Percentiles rank a stretch among this genome's conserved stretches.
Conservation (phyloP, 2,329 filamentous ascomycete species). For the Colletotrichum filicis region DNA sequence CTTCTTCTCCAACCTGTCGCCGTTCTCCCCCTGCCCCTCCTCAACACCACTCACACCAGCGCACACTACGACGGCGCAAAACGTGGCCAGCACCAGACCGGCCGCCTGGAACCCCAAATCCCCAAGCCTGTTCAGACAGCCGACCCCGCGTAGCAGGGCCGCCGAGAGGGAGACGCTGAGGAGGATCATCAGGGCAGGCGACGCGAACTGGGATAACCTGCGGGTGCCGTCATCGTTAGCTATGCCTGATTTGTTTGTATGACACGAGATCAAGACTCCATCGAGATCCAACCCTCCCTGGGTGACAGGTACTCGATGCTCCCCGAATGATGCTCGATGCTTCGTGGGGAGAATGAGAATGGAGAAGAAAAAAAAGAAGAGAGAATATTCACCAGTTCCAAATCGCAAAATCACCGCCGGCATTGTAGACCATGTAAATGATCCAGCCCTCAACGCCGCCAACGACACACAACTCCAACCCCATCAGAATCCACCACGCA, state of each 20-base stretch:
- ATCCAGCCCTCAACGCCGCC: slow-evolving; percentile 41
- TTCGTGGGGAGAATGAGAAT: no score
- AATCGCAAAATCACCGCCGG: slow-evolving; percentile 38
- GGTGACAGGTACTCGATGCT: not conserved
- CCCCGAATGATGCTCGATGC: no score
- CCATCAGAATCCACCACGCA: slow-evolving; percentile 43
- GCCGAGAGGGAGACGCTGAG: slow-evolving; percentile 85
- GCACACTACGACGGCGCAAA: slow-evolving; percentile 8
- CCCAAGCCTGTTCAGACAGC: not conserved
- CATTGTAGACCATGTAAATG: slow-evolving; percentile 39
- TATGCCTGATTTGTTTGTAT: not conserved
- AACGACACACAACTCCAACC: slow-evolving; percentile 40
- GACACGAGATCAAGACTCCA: not conserved
- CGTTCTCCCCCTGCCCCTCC: not conserved
- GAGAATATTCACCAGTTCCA: slow-evolving; percentile 39
- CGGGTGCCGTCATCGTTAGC: not conserved
- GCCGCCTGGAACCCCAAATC: slow-evolving; percentile 26
- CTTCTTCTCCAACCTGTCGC: not conserved
- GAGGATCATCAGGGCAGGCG: slow-evolving; percentile 65
- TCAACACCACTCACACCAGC: not conserved
- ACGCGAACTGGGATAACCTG: slow-evolving; percentile 26
- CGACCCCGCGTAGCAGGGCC: slow-evolving; percentile 13
- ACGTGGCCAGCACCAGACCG: slow-evolving; percentile 16
- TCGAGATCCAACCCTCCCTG: not conserved
- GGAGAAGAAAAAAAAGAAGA: no score